These are phyloP conservation scores for Reutealis trisperma DNA, from an alignment of 345 rosid species.

Conservation along the genomic window DNA sequence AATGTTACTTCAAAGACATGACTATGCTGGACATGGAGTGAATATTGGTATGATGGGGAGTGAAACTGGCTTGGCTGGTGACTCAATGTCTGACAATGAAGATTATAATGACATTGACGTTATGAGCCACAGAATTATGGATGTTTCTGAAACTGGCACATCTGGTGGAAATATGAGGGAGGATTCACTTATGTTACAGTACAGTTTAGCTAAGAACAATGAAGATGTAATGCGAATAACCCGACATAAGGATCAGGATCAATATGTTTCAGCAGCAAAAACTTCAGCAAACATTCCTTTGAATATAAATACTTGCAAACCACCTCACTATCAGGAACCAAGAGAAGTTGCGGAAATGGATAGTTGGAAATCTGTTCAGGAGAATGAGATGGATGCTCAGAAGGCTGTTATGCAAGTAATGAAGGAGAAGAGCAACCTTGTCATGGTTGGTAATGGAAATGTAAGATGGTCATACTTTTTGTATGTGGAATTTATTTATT, in stretches of 20 bases:
- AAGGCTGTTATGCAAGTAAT: conserved; percentile 39
- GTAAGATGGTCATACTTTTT: conserved; percentile 44
- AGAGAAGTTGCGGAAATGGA: conserved; percentile 46
- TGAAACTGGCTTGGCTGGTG: conserved; percentile 48
- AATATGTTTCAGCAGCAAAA: conserved; percentile 37
- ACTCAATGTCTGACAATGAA: conserved; percentile 46
- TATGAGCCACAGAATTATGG: conserved; percentile 24
- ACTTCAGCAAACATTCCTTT: conserved; percentile 45
- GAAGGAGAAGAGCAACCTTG: conserved; percentile 40
- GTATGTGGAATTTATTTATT: neutral
- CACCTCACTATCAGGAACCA: conserved; percentile 43
- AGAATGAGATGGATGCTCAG: conserved; percentile 33
- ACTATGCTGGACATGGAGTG: conserved; percentile 39
- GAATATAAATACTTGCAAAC: conserved; percentile 58
- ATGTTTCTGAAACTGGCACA: conserved; percentile 36
- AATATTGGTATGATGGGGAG: conserved; percentile 37
- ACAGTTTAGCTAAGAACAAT: conserved; percentile 33
- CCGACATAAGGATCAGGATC: conserved; percentile 35
- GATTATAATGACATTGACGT: conserved; percentile 44
- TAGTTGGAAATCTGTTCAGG: conserved; percentile 41
- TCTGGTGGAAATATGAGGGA: conserved; percentile 45
- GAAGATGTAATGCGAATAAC: conserved; percentile 38
- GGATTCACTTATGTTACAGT: conserved; percentile 44
- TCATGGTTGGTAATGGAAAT: conserved; percentile 55
- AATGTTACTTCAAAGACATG: conserved; percentile 41